These are phyloP conservation scores for Cytospora leucostoma DNA, from an alignment of 2,329 filamentous ascomycete species.

Conservation along the genomic window DNA sequence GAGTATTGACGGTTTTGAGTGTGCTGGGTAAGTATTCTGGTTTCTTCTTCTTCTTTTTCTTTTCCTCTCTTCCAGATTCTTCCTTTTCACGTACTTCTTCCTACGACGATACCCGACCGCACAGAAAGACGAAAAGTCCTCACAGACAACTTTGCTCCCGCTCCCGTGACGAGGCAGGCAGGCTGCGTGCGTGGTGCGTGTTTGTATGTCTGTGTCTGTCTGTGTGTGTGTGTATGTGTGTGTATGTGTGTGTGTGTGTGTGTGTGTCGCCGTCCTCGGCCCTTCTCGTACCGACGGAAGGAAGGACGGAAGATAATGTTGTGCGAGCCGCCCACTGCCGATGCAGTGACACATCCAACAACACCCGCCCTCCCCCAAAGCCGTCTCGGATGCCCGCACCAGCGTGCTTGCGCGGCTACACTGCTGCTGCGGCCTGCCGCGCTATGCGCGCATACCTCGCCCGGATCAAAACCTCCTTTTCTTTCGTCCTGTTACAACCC, in stretches of 20 bases:
- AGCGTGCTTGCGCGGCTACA: not conserved
- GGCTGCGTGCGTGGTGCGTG: conserved; percentile 12
- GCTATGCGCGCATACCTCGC: not conserved
- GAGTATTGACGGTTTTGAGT: conserved; percentile 97
- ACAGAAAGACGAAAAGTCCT: conserved; percentile 21
- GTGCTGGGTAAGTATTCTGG: conserved; percentile 60
- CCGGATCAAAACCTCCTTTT: no score
- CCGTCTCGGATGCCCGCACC: not conserved
- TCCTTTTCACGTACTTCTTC: conserved; percentile 5
- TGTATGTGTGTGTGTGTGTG: conserved; percentile 4
- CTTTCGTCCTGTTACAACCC: no score
- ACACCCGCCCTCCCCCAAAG: not conserved
- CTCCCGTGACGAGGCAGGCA: conserved; percentile 16
- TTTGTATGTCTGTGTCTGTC: not conserved
- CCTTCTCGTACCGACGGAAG: conserved; percentile 3
- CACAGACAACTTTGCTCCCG: conserved; percentile 8
- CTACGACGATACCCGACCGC: not conserved
- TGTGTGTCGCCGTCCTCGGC: not conserved
- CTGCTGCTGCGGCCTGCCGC: not conserved
- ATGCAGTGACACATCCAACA: conserved; percentile 1
- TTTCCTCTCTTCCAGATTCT: conserved; percentile 14
- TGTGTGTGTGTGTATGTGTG: conserved; percentile 5
- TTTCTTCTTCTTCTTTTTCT: conserved; percentile 8
- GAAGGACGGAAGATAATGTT: conserved; percentile 1
- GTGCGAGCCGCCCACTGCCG: conserved; percentile 1